Conservation (phyloP, 176 grass and related monocot genomes). For the Alloteropsis semialata region DNA sequence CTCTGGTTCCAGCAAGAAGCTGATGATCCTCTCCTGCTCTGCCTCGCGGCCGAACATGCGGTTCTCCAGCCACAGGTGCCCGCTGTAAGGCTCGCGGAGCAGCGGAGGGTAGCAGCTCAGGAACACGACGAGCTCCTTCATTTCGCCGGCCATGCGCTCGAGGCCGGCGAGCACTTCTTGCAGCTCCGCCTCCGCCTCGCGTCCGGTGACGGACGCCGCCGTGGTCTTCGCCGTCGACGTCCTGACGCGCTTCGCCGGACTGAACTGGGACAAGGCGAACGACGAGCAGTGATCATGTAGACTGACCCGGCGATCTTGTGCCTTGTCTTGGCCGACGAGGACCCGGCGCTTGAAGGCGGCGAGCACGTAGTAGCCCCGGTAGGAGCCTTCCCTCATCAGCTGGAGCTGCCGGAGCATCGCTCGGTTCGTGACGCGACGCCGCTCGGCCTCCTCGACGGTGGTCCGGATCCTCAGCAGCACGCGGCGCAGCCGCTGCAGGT, state of each 20-base stretch:
- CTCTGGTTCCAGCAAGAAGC: not conserved
- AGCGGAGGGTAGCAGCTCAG: not conserved
- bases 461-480: not conserved
- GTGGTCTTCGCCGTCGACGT: not conserved
- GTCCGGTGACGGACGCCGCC: not conserved
- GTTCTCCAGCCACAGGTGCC: not conserved
- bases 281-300: not conserved
- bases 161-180: not conserved
- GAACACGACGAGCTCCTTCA: not conserved
- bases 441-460: not conserved
- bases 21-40: conserved; percentile 10
- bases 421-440: not conserved
- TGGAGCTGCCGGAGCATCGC: conserved; percentile 21
- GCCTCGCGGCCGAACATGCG: conserved; percentile 32
- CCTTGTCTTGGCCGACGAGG: not conserved
- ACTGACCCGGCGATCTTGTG: not conserved
- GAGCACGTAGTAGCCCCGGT: conserved; percentile 7
- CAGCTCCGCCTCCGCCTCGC: not conserved
- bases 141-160: not conserved
- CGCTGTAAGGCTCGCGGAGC: not conserved
- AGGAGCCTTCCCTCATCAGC: not conserved
- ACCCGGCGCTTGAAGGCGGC: not conserved
- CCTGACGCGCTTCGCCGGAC: not conserved
- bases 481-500: not conserved
- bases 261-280: not conserved